A percentile compares a stretch with the other conserved stretches of the same genome.
phyloP scores from a whole-genome alignment of 2,329 filamentous ascomycete genomes.

The Dactylella cylindrospora region DNA sequence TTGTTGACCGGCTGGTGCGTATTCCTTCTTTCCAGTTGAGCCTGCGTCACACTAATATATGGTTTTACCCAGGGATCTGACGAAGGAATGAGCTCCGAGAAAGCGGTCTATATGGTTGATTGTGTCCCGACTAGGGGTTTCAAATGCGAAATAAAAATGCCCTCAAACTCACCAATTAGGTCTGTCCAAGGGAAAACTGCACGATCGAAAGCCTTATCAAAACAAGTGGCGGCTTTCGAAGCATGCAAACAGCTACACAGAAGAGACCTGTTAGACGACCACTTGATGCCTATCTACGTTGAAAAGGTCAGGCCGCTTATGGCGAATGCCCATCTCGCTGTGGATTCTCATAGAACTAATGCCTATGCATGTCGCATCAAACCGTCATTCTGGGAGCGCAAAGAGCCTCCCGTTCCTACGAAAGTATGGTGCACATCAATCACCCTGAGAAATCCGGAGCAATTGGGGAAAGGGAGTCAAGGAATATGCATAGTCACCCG shows the following conservation, averaged over 20 bases:
- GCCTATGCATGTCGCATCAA: slow-evolving; percentile 78
- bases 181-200: slow-evolving; percentile 66
- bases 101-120: slow-evolving; percentile 26
- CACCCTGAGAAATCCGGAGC: slow-evolving; percentile 60
- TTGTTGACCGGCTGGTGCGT: slow-evolving; percentile 65
- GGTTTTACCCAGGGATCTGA: slow-evolving; percentile 15
- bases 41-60: neutral
- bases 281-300: slow-evolving; percentile 71
- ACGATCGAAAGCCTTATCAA: slow-evolving; percentile 72
- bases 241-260: slow-evolving; percentile 71
- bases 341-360: slow-evolving; percentile 74
- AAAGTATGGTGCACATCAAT: slow-evolving; percentile 52
- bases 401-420: slow-evolving; percentile 51
- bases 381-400: slow-evolving; percentile 68
- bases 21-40: neutral
- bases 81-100: slow-evolving; percentile 23
- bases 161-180: slow-evolving; percentile 70
- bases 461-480: slow-evolving; percentile 62
- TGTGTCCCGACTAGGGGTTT: slow-evolving; percentile 56
- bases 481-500: slow-evolving; percentile 73
- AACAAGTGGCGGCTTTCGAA: slow-evolving; percentile 85
- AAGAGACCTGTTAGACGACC: slow-evolving; percentile 68
- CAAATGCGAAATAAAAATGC: slow-evolving; percentile 76
- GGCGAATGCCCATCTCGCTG: slow-evolving; percentile 81
- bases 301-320: slow-evolving; percentile 70